Evolutionary conservation across 495 filamentous ascomycete species (phyloP).

Genomic region (Penicillium subrubescens): DNA sequence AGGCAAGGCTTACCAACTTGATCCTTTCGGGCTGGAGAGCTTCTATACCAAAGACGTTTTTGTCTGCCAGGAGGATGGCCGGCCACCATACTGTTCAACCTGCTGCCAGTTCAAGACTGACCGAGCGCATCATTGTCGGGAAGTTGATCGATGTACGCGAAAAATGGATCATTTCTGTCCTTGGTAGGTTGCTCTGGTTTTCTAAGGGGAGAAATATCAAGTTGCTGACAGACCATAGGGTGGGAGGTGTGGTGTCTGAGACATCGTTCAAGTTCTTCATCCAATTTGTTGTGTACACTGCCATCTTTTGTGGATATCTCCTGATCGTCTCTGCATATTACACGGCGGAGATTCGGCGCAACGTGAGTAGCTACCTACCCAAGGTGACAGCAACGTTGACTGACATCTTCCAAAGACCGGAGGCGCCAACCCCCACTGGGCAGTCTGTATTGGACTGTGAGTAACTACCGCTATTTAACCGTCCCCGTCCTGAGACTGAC

Average conservation of each 20-base stretch:
- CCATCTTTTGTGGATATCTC: conserved; percentile 64
- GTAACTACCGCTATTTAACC: conserved; percentile 19
- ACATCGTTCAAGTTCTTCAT: conserved; percentile 87
- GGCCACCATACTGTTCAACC: conserved; percentile 75
- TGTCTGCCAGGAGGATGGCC: conserved; percentile 76
- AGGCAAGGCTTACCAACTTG: conserved; percentile 27
- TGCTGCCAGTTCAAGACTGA: conserved; percentile 86
- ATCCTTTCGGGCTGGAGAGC: conserved; percentile 40
- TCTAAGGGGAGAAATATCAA: neutral
- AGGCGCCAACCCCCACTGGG: conserved; percentile 52
- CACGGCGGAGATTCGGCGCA: conserved; percentile 46
- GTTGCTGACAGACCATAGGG: conserved; percentile 48
- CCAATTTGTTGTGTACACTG: conserved; percentile 75
- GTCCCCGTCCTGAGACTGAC: neutral
- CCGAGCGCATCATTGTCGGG: conserved; percentile 80
- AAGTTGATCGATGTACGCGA: conserved; percentile 74
- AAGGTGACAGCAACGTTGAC: neutral
- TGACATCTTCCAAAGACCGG: conserved; percentile 31
- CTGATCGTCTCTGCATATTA: conserved; percentile 62
- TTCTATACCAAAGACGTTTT: conserved; percentile 84
- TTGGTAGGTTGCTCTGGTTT: conserved; percentile 54
- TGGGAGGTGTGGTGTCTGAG: conserved; percentile 85
- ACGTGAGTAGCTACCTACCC: conserved; percentile 29
- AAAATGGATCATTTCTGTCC: conserved; percentile 97
- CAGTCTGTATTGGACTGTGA: conserved; percentile 58